Evolutionary conservation across 2,329 filamentous ascomycete species (phyloP), one percentile per base, ranked within the genome.

Genomic region (Paecilomyces variotii): DNA sequence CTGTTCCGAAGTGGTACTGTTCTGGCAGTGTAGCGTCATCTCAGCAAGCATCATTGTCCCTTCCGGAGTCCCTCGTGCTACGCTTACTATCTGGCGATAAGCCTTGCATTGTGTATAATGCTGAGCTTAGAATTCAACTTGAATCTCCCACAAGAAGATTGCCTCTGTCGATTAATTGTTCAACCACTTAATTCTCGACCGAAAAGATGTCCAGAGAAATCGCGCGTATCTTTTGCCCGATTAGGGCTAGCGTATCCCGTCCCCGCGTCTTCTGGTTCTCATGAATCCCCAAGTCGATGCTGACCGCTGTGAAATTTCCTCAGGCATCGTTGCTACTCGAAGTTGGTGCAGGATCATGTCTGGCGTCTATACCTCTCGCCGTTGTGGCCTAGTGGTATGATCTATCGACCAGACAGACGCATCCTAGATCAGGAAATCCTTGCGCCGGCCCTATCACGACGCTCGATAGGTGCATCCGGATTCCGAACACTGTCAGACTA

Each of bases 211-310:
- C 39, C n/a, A 5, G 12, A 39, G 39, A 45, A 45, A 53, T 56
- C 27, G 34, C 30, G 58, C 56, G 55, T 51, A 58, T 39, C 25
- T 60, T 50, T 35, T 52, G 24, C 52, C 52, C 12, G 53, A 49
- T 57, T 9, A 12, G 58, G 53, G 28, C 19, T 57, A 57, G 58
- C 50, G 55, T 14, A 2, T 32, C 7, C 35, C 35, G 39, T 45
- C 39, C 39, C 39, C 39, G 39, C 39, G 19, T 19, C 14, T 19
- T 45, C 14, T n/a, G 35, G 35, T 45, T 19, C n/a, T 45, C n/a
- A 7, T 45, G n/a, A 45, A 45, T 45, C 39, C 19, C 19, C 39
- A 19, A 45, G 39, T 19, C 14, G n/a, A 45, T 6, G 35, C 6
- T n/a, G n/a, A 45, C 39, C 19, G 39, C 30, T 24, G 7, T 45